A percentile compares a stretch with the other conserved stretches of the same genome.
These are phyloP conservation scores for Oemleria cerasiformis DNA, from an alignment of 306 rosid genomes.

Conservation along the genomic window DNA sequence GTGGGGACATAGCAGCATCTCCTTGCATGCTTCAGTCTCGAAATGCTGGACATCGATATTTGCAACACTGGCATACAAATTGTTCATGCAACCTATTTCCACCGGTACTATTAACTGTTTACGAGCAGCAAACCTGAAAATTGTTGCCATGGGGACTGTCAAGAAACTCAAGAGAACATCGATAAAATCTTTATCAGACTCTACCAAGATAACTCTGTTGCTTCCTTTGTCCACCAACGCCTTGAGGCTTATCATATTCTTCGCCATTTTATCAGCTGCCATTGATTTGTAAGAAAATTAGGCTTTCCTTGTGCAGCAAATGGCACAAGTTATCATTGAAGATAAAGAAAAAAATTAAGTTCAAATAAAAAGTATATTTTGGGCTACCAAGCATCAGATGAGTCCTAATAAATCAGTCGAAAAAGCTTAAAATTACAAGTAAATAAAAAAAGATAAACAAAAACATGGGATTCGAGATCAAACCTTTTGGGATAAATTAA, in stretches of 20 bases:
- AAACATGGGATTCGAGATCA: background rate
- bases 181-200: background rate
- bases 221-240: constrained; percentile 15
- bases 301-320: background rate
- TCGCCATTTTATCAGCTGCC: background rate
- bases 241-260: background rate
- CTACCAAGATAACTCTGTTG: constrained; percentile 1
- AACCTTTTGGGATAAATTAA: background rate
- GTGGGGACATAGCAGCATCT: background rate
- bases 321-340: background rate
- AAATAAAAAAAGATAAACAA: background rate
- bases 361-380: too few relatives aligned
- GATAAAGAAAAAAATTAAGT: too few relatives aligned
- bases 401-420: background rate
- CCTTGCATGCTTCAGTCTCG: background rate
- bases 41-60: background rate
- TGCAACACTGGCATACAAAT: background rate
- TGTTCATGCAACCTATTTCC: background rate
- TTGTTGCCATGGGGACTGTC: constrained; percentile 12
- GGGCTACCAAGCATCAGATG: too few relatives aligned
- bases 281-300: background rate
- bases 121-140: background rate
- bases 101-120: background rate
- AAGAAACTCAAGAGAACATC: constrained; percentile 14
- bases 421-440: too few relatives aligned